Percentiles rank a stretch among this genome's conserved stretches.
Conservation (phyloP, 1,284 basidiomycete genomes). For the Golubevia sp. region DNA sequence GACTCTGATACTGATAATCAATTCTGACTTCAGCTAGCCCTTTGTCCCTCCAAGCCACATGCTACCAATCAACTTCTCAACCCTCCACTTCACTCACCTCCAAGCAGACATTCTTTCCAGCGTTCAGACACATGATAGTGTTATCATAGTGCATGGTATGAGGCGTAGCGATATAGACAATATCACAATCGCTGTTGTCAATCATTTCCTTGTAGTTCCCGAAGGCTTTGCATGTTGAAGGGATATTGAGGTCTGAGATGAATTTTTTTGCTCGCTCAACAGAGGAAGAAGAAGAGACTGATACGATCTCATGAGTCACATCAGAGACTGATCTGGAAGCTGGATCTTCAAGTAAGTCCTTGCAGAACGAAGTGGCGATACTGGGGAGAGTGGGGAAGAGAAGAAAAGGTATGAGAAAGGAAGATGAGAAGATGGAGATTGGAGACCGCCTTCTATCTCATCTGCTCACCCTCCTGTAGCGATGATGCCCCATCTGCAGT, state of each 20-base stretch:
- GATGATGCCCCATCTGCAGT: constrained; percentile 19
- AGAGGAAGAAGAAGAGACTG: constrained; percentile 73
- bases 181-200: constrained; percentile 69
- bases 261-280: constrained; percentile 75
- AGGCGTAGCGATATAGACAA: constrained; percentile 72
- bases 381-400: background rate
- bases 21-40: too few relatives aligned
- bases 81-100: constrained; percentile 15
- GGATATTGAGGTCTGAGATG: constrained; percentile 62
- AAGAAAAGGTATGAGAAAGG: background rate
- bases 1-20: too few relatives aligned
- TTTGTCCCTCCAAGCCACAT: too few relatives aligned
- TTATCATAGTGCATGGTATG: constrained; percentile 83
- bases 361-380: constrained; percentile 55
- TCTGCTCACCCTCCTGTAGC: constrained; percentile 24
- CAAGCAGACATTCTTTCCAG: constrained; percentile 75
- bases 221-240: constrained; percentile 69
- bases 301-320: constrained; percentile 75
- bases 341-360: constrained; percentile 62
- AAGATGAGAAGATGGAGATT: background rate
- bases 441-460: background rate
- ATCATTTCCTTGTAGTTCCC: constrained; percentile 80
- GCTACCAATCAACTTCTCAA: too few relatives aligned
- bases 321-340: constrained; percentile 70
- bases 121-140: constrained; percentile 75